phyloP scores from a whole-genome alignment of 2,329 filamentous ascomycete species.

The Fusarium goolgardi region DNA sequence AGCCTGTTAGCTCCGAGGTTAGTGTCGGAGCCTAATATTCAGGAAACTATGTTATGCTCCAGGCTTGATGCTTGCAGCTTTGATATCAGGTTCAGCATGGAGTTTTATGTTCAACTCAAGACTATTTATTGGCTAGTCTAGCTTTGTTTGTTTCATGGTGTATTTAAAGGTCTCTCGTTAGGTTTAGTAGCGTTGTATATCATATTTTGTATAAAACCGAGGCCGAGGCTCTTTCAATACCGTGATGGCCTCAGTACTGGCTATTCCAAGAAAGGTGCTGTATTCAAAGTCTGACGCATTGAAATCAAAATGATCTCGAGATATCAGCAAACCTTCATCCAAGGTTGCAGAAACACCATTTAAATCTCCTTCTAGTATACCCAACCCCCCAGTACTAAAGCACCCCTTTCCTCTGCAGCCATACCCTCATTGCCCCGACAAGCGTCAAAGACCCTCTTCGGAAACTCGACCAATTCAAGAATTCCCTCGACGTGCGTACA shows the following conservation, averaged over 20 bases:
- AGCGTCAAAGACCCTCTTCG: constrained; percentile 32
- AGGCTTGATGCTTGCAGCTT: neutral
- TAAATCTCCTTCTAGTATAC: neutral
- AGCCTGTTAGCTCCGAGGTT: constrained; percentile 38
- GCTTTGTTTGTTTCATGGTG: neutral
- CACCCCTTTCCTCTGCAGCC: neutral
- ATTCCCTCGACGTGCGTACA: constrained; percentile 26
- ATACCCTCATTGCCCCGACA: neutral
- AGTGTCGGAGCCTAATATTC: constrained; percentile 40
- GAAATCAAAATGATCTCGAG: neutral
- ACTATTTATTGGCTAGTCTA: constrained; percentile 9
- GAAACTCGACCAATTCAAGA: constrained; percentile 32
- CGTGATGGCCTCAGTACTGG: neutral
- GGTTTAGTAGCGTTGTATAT: constrained; percentile 5
- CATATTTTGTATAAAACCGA: neutral
- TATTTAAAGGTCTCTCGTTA: constrained; percentile 30
- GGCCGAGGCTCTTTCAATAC: neutral
- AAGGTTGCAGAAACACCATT: neutral
- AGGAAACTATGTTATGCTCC: neutral
- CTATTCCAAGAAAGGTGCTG: neutral
- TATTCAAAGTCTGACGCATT: neutral
- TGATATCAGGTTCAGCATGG: constrained; percentile 27
- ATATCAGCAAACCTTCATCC: neutral
- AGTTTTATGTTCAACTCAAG: constrained; percentile 16
- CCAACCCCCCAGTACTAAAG: neutral